These are phyloP conservation scores for Colletotrichum sp. DNA, from an alignment of 2,329 filamentous ascomycete species.

Conservation along the genomic window DNA sequence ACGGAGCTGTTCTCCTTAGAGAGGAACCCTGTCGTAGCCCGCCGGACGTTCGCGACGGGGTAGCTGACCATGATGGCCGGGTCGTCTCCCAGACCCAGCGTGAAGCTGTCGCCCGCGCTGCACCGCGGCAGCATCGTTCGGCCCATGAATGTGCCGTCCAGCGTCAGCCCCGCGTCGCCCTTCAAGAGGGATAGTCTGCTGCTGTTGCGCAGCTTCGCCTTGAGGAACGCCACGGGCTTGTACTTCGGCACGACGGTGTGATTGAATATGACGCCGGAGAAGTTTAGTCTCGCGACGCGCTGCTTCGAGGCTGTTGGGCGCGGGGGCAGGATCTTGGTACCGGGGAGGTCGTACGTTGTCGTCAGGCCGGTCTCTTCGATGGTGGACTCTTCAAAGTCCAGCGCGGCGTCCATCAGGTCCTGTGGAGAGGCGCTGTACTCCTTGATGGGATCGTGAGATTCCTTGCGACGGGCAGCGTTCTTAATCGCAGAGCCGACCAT, in stretches of 20 bases:
- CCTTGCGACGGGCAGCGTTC: not conserved
- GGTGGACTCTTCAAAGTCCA: constrained; percentile 56
- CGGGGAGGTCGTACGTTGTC: constrained; percentile 65
- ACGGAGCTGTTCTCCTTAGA: constrained; percentile 56
- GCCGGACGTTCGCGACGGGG: constrained; percentile 58
- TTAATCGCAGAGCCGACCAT: not conserved
- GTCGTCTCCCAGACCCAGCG: constrained; percentile 63
- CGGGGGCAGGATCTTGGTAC: constrained; percentile 60
- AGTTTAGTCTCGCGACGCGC: constrained; percentile 61
- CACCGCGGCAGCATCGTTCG: constrained; percentile 60
- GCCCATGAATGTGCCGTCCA: constrained; percentile 69
- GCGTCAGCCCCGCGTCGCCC: constrained; percentile 61
- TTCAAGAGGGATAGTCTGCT: constrained; percentile 61
- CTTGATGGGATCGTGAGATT: not conserved
- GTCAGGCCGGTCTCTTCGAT: constrained; percentile 66
- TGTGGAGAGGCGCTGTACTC: not conserved
- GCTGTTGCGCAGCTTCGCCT: constrained; percentile 60
- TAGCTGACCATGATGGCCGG: constrained; percentile 61
- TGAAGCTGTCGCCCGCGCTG: constrained; percentile 58
- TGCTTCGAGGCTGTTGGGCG: constrained; percentile 59
- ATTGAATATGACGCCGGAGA: constrained; percentile 56
- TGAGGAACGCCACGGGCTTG: constrained; percentile 63
- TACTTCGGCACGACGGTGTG: constrained; percentile 67
- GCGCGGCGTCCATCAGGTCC: constrained; percentile 29
- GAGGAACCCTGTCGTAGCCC: constrained; percentile 57